phyloP scores from a whole-genome alignment of 306 rosid species.

The Castanopsis chinensis region DNA sequence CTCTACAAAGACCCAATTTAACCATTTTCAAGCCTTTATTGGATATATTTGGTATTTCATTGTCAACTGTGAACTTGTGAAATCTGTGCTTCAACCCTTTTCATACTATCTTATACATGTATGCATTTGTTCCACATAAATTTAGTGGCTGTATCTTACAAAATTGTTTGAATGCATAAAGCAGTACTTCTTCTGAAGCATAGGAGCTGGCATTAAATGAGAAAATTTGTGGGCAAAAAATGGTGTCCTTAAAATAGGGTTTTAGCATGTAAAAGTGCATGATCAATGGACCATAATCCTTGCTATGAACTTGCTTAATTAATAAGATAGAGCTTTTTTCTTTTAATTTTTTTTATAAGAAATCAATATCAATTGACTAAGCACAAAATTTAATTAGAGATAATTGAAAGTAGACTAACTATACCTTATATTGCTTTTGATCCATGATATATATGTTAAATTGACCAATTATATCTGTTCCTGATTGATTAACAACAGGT shows the following conservation, averaged over 20 bases:
- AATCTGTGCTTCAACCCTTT: background rate
- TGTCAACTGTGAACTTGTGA: background rate
- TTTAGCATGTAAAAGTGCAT: background rate
- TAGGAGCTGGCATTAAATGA: background rate
- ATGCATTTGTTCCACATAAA: background rate
- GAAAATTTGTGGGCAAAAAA: background rate
- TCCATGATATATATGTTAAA: background rate
- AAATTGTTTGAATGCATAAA: background rate
- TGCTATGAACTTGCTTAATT: background rate
- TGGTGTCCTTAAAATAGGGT: background rate
- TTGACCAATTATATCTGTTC: background rate
- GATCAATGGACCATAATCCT: conserved; percentile 14
- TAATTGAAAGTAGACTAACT: background rate
- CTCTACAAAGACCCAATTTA: background rate
- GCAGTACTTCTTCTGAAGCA: background rate
- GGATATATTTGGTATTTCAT: background rate
- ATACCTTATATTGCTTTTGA: background rate
- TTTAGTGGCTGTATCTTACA: background rate
- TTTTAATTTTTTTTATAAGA: background rate
- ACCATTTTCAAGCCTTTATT: background rate
- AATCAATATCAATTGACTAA: background rate
- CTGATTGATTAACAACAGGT: background rate
- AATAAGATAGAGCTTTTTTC: background rate
- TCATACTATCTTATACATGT: background rate
- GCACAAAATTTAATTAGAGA: background rate